phyloP scores from a whole-genome alignment of 2,329 filamentous ascomycete species.

The Trichoderma koningii region DNA sequence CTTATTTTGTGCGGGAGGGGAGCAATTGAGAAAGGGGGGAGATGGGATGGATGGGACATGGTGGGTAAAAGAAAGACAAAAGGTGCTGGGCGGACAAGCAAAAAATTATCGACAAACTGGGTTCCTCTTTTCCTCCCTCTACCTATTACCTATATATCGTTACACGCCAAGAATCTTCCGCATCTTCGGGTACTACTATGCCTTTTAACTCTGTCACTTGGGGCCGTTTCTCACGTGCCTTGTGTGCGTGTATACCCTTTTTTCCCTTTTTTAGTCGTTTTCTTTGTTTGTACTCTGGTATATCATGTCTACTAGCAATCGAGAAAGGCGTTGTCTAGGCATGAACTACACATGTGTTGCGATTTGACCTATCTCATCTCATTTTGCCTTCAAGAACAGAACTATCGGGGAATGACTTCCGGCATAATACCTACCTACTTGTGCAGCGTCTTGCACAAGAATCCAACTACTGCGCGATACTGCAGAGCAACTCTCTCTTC shows the following conservation, averaged over 20 bases:
- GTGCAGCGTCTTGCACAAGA: too few species aligned
- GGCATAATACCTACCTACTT: too few species aligned
- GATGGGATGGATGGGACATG: too few species aligned
- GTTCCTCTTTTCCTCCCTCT: not conserved
- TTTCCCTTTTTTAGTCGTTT: conserved; percentile 1
- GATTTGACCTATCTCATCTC: conserved; percentile 3
- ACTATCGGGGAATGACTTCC: too few species aligned
- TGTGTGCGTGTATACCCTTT: not conserved
- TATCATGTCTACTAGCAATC: conserved; percentile 16
- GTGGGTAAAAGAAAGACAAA: not conserved
- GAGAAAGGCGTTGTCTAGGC: conserved; percentile 10
- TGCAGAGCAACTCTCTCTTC: too few species aligned
- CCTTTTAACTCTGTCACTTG: too few species aligned
- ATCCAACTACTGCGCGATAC: too few species aligned
- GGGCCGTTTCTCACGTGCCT: not conserved
- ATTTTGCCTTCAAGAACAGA: too few species aligned
- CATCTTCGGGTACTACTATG: not conserved
- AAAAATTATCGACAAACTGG: too few species aligned
- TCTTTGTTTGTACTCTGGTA: conserved; percentile 18
- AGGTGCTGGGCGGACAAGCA: not conserved
- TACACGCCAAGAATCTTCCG: not conserved
- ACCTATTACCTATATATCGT: not conserved
- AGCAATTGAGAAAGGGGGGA: not conserved
- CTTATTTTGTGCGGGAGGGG: not conserved
- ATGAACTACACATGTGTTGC: conserved; percentile 20